Conservation (phyloP, 1,284 basidiomycete species). For the Ganoderma multipileum region DNA sequence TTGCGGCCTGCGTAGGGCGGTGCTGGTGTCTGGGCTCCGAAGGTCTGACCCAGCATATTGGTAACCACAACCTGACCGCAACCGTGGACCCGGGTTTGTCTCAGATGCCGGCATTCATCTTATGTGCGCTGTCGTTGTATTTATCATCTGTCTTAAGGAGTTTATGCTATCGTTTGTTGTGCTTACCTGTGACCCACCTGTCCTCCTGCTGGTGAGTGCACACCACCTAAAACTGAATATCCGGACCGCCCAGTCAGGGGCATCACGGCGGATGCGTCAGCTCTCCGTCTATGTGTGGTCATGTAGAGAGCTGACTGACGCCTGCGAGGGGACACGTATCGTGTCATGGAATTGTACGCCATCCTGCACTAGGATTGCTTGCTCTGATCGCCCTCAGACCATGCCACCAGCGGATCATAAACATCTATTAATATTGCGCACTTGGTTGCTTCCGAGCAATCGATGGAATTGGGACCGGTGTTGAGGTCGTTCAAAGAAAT, state of each 20-base stretch:
- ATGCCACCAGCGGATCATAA: neutral
- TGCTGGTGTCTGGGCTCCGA: neutral
- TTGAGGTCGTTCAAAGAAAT: neutral
- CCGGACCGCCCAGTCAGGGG: neutral
- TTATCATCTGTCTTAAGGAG: neutral
- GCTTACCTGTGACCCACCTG: neutral
- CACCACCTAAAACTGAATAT: neutral
- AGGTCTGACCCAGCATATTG: neutral
- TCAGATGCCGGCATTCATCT: neutral
- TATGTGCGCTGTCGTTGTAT: neutral
- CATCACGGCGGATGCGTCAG: neutral
- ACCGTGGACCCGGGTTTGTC: neutral
- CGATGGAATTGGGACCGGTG: neutral
- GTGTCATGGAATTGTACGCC: neutral
- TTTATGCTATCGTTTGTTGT: neutral
- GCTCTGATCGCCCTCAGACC: neutral
- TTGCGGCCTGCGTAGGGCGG: neutral
- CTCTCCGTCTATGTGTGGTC: neutral
- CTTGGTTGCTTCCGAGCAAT: neutral
- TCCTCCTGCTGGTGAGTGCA: neutral
- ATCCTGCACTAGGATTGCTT: neutral
- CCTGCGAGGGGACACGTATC: neutral
- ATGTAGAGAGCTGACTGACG: neutral
- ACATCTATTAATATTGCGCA: neutral
- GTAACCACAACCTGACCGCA: neutral